A percentile compares a stretch with the other conserved stretches of the same genome.
These are phyloP conservation scores for Picea abies DNA, from an alignment of 83 land plant species.

Conservation along the genomic window DNA sequence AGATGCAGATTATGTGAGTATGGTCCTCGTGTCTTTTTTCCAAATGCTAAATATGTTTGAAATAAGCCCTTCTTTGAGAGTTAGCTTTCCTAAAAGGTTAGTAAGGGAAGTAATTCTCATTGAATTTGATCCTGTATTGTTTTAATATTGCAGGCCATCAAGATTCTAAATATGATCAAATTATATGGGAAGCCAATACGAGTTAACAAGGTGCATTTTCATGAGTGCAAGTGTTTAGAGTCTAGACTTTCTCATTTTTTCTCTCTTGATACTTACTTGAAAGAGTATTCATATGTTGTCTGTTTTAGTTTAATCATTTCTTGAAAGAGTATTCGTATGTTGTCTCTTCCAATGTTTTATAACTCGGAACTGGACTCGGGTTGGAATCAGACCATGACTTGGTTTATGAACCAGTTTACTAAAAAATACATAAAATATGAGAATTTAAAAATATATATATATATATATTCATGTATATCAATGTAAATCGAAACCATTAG, in stretches of 20 bases:
- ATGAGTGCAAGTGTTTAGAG: not conserved
- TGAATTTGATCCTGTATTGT: too few relatives aligned
- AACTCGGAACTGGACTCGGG: not conserved
- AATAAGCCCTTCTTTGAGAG: too few relatives aligned
- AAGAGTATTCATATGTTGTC: not conserved
- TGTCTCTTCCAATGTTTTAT: not conserved
- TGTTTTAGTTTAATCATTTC: not conserved
- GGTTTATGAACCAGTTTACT: too few relatives aligned
- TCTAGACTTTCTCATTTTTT: not conserved
- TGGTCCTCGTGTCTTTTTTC: not conserved
- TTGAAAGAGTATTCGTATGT: not conserved
- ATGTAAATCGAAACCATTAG: too few relatives aligned
- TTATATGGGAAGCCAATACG: constrained; percentile 98
- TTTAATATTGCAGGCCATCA: constrained; percentile 76
- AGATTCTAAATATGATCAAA: constrained; percentile 98
- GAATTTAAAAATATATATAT: too few relatives aligned
- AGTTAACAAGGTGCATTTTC: constrained; percentile 87
- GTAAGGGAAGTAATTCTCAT: too few relatives aligned
- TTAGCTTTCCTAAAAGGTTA: too few relatives aligned
- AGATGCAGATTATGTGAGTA: constrained; percentile 98
- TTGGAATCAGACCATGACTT: too few relatives aligned
- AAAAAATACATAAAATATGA: too few relatives aligned
- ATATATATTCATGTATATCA: too few relatives aligned
- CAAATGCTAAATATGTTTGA: not conserved
- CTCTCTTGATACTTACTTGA: not conserved